phyloP scores from a whole-genome alignment of 495 filamentous ascomycete genomes.

The Daldinia bambusicola region DNA sequence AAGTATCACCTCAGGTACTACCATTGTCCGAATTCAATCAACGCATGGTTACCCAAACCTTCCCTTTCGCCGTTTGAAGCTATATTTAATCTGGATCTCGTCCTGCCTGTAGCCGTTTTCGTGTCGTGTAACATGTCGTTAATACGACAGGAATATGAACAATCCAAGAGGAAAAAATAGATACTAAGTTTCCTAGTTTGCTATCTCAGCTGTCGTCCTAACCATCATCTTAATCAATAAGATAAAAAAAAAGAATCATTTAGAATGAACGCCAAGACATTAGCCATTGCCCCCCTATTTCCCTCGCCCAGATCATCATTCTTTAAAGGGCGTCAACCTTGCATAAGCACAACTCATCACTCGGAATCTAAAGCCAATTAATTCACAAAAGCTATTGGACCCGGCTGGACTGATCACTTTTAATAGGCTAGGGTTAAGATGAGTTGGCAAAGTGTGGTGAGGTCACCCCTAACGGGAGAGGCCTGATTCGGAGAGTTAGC shows the following conservation, averaged over 20 bases:
- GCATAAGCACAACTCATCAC: conserved; percentile 45
- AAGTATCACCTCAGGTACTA: conserved; percentile 34
- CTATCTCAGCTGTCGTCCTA: not conserved
- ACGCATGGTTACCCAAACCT: conserved; percentile 29
- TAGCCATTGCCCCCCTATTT: conserved; percentile 22
- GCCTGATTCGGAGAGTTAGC: conserved; percentile 37
- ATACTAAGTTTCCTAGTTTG: not conserved
- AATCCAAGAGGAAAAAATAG: not conserved
- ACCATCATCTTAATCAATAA: conserved; percentile 19
- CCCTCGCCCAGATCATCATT: conserved; percentile 16
- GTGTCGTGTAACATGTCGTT: conserved; percentile 34
- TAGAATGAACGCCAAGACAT: conserved; percentile 30
- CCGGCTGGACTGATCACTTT: conserved; percentile 37
- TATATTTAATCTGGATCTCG: conserved; percentile 32
- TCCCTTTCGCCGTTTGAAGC: conserved; percentile 34
- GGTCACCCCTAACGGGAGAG: conserved; percentile 31
- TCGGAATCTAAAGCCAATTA: conserved; percentile 40
- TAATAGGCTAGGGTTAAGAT: conserved; percentile 33
- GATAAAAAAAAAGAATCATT: conserved; percentile 10
- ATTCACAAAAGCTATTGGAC: conserved; percentile 32
- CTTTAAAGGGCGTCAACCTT: conserved; percentile 28
- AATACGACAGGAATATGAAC: conserved; percentile 21
- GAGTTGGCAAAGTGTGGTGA: conserved; percentile 44
- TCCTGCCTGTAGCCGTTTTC: conserved; percentile 37
- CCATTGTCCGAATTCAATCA: conserved; percentile 38